Evolutionary conservation across 2,329 filamentous ascomycete species (phyloP), one percentile per base, ranked within the genome.

Genomic region (Calonectria naviculata): DNA sequence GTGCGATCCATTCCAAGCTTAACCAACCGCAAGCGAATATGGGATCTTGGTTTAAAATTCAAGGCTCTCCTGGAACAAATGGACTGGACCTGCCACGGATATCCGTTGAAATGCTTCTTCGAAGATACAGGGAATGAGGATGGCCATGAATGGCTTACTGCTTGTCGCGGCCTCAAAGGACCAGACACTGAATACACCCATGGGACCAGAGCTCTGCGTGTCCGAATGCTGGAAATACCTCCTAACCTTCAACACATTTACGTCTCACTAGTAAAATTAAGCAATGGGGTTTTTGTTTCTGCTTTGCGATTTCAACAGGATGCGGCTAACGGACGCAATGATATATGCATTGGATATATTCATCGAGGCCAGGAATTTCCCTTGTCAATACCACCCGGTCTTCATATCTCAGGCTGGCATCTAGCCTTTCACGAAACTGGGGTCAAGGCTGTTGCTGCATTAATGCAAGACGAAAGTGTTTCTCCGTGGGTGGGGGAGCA

Each of bases 401-500:
- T 38, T 1, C 19, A 5, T 7, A 44, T 65, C 21, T 52, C 19
- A 4, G 69, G 69, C 12, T 68, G 49, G 58, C 34, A 41, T n/a
- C 44, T 68, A 28, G 69, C 65, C 2, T 68, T 71, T 31, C 28
- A 60, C 8, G 47, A 61, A 44, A 71, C 42, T 13, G 69, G 69
- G 2, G 21, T 68, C 12, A 65, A 36, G 2, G 69, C 31, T 3
- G 34, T 71, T 3, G 60, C 69, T 9, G 58, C 42, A 4, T 3
- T 71, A 4, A 34, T 68, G 41, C 41, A 65, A 38, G 49, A 68
- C n/a, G 52, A 29, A 6, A 29, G 29, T 46, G 5, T 21, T n/a
- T 68, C 65, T n/a, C n/a, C 26, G 6, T 71, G 69, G 69, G 54
- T 61, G 9, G 69, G 69, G 17, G 52, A 61, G 19, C 21, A 61